A percentile compares a stretch with the other conserved stretches of the same genome.
Conservation (phyloP, 371 early-diverging fungal genomes). For the Thermomucor indicae-seudaticae region DNA sequence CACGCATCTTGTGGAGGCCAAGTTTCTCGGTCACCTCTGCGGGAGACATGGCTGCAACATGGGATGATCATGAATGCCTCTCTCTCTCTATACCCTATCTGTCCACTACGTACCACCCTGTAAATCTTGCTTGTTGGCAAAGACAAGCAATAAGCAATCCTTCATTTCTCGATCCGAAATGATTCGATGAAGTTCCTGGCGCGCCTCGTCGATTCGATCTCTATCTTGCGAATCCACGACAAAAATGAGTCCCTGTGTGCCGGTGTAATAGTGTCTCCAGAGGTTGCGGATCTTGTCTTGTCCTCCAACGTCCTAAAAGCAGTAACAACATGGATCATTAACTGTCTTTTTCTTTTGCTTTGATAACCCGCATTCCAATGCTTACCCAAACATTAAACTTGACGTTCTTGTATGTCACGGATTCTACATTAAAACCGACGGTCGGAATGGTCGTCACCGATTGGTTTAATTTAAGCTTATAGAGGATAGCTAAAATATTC, state of each 20-base stretch:
- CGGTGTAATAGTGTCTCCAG: constrained; percentile 88
- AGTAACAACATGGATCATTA: neutral
- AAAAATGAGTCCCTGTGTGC: constrained; percentile 84
- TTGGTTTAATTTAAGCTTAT: constrained; percentile 84
- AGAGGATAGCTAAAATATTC: constrained; percentile 69
- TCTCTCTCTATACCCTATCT: neutral
- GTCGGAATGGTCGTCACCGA: constrained; percentile 88
- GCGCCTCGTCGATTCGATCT: constrained; percentile 82
- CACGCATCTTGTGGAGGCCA: constrained; percentile 71
- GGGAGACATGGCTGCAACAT: constrained; percentile 62
- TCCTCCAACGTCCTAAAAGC: constrained; percentile 79
- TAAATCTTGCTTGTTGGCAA: constrained; percentile 89
- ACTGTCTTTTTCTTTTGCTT: neutral
- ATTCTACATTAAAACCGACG: constrained; percentile 87
- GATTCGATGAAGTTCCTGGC: constrained; percentile 78
- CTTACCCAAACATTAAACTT: constrained; percentile 82
- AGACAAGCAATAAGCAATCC: constrained; percentile 75
- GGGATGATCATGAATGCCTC: neutral
- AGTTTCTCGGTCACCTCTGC: constrained; percentile 80
- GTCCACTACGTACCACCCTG: constrained; percentile 50
- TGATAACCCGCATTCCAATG: neutral
- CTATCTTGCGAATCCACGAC: constrained; percentile 85
- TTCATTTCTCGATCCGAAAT: constrained; percentile 82
- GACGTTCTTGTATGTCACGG: constrained; percentile 87
- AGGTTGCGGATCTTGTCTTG: constrained; percentile 88